Evolutionary conservation across 129 eudicot genomes (phyloP).

Genomic region (Kitagawia praeruptora): DNA sequence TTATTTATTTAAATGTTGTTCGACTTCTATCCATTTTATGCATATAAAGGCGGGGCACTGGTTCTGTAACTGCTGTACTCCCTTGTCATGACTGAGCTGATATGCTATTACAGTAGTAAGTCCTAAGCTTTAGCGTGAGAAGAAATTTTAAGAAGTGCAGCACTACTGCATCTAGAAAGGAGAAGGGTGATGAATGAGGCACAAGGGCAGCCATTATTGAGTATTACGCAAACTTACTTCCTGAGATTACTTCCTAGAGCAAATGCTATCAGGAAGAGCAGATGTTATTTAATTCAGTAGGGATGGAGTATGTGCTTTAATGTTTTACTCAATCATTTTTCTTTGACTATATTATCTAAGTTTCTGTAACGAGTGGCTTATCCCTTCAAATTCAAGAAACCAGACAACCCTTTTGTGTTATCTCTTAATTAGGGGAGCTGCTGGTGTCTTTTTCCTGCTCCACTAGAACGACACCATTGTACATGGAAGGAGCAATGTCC

Average conservation of each 20-base stretch:
- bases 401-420: not conserved
- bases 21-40: not conserved
- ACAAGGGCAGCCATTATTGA: too few relatives aligned
- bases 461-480: slow-evolving; percentile 14
- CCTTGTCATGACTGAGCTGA: not conserved
- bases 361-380: not conserved
- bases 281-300: not conserved
- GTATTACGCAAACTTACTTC: not conserved
- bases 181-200: not conserved
- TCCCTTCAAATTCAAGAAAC: not conserved
- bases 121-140: not conserved
- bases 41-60: not conserved
- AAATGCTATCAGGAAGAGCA: not conserved
- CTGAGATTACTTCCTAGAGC: not conserved
- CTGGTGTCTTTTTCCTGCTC: slow-evolving; percentile 15
- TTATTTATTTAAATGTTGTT: too few relatives aligned
- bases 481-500: slow-evolving; percentile 21
- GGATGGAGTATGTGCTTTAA: not conserved
- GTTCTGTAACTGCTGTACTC: not conserved
- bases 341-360: not conserved
- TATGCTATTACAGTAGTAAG: not conserved
- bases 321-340: not conserved
- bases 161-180: not conserved
- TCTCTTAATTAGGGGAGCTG: not conserved
- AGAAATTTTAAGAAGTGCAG: not conserved